These are phyloP conservation scores for Phytophthora pini DNA, from an alignment of 352 stramenopile genomes.

Conservation along the genomic window DNA sequence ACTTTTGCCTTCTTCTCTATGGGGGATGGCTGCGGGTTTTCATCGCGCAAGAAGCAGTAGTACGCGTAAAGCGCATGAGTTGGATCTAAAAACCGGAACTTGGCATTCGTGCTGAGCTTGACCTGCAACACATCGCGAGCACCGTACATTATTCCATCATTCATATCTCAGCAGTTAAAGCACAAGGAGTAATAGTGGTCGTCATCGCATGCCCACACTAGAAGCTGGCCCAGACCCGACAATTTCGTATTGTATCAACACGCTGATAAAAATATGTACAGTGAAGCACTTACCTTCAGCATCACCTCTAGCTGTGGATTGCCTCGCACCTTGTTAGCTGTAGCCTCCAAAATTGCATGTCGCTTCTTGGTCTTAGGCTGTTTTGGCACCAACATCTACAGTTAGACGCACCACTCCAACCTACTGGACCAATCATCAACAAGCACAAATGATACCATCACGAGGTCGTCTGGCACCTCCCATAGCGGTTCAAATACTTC, in stretches of 20 bases:
- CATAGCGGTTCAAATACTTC: constrained; percentile 39
- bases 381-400: background rate
- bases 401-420: constrained; percentile 7
- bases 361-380: constrained; percentile 53
- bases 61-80: constrained; percentile 46
- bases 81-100: constrained; percentile 47
- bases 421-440: constrained; percentile 1
- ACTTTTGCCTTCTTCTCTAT: constrained; percentile 1
- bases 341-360: constrained; percentile 52
- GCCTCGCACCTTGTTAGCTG: constrained; percentile 48
- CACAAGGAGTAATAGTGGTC: no score
- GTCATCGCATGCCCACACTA: background rate
- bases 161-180: no score
- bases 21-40: constrained; percentile 28
- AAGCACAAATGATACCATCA: constrained; percentile 24
- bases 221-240: background rate
- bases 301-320: constrained; percentile 56
- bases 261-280: no score
- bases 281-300: constrained; percentile 39
- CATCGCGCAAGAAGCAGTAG: constrained; percentile 55
- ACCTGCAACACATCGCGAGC: constrained; percentile 30
- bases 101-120: constrained; percentile 41
- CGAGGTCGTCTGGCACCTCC: constrained; percentile 33
- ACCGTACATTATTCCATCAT: background rate
- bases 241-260: no score